Evolutionary conservation across 345 rosid species (phyloP).

Genomic region (Aquilaria malaccensis): DNA sequence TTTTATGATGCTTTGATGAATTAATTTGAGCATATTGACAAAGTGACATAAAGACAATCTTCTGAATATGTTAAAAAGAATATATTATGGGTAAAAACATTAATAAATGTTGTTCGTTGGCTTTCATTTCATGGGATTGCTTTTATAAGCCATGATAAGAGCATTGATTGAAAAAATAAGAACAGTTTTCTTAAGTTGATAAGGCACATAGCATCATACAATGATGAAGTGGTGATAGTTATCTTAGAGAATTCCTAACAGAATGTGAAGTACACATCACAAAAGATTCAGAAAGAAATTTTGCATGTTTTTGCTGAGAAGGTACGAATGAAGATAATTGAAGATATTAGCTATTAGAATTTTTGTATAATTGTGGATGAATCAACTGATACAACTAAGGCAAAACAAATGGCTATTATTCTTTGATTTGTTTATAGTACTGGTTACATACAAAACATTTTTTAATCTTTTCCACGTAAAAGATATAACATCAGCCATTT

Average conservation of each 20-base stretch:
- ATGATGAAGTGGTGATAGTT: neutral
- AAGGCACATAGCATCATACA: neutral
- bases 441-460: neutral
- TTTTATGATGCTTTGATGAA: neutral
- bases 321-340: neutral
- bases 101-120: neutral
- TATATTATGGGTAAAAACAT: neutral
- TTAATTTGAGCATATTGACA: neutral
- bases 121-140: neutral
- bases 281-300: neutral
- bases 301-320: slow-evolving; percentile 3
- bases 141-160: slow-evolving; percentile 6
- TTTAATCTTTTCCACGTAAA: neutral
- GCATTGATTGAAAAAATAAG: neutral
- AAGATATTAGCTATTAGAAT: too few species aligned
- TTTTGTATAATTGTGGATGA: too few species aligned
- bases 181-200: slow-evolving; percentile 1
- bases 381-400: neutral
- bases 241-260: neutral
- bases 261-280: slow-evolving; percentile 7
- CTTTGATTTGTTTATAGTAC: too few species aligned
- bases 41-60: neutral
- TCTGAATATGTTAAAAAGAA: neutral
- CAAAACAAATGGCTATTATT: neutral
- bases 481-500: neutral